These are phyloP conservation scores for Amanita polypyramis DNA, from an alignment of 768 basidiomycete genomes.

Conservation along the genomic window DNA sequence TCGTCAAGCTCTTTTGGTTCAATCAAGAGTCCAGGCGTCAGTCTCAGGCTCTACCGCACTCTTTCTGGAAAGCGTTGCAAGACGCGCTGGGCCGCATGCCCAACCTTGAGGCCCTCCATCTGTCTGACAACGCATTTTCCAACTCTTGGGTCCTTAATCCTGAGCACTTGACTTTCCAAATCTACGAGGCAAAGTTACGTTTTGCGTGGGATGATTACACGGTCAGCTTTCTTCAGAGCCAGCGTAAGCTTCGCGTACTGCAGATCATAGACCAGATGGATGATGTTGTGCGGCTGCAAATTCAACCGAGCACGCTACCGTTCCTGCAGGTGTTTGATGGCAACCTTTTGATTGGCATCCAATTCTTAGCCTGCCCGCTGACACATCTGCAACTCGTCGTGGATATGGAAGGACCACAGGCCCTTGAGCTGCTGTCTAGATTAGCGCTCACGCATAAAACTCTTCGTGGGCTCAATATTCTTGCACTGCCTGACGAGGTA, in stretches of 20 bases:
- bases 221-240: slow-evolving; percentile 37
- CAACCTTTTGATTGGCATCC: slow-evolving; percentile 27
- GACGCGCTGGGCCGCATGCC: slow-evolving; percentile 30
- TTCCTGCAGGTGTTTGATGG: slow-evolving; percentile 35
- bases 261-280: slow-evolving; percentile 19
- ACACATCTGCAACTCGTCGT: slow-evolving; percentile 34
- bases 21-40: slow-evolving; percentile 21
- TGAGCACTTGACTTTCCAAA: slow-evolving; percentile 30
- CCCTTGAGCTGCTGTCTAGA: slow-evolving; percentile 21
- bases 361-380: slow-evolving; percentile 29
- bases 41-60: slow-evolving; percentile 15
- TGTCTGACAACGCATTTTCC: slow-evolving; percentile 27
- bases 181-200: slow-evolving; percentile 36
- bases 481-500: slow-evolving; percentile 21
- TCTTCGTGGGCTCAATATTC: slow-evolving; percentile 18
- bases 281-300: slow-evolving; percentile 10
- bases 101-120: slow-evolving; percentile 31
- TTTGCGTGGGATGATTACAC: slow-evolving; percentile 38
- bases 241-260: slow-evolving; percentile 30
- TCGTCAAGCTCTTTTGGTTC: slow-evolving; percentile 35
- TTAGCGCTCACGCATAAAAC: slow-evolving; percentile 17
- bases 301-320: slow-evolving; percentile 21
- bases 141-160: slow-evolving; percentile 39
- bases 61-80: slow-evolving; percentile 36
- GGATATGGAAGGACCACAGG: slow-evolving; percentile 24